phyloP scores from a whole-genome alignment of 257 asterid genomes.

The Gentiana straminea region DNA sequence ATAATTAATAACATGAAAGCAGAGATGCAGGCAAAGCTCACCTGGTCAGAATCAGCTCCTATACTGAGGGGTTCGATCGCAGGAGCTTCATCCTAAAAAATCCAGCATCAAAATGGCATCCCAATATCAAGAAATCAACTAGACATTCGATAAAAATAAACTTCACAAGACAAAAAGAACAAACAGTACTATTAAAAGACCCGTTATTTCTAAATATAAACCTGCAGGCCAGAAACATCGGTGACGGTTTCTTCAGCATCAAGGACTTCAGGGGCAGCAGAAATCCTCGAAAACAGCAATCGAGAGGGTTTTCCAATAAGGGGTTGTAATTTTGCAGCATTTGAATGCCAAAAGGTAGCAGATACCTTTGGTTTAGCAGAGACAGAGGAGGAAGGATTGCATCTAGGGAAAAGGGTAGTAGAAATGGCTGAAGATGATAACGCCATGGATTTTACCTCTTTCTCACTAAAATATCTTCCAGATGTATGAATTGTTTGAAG shows the following conservation, averaged over 20 bases:
- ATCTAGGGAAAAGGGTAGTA: slow-evolving; percentile 29
- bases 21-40: slow-evolving; percentile 2
- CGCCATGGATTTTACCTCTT: slow-evolving; percentile 27
- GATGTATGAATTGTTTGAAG: not conserved
- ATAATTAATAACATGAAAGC: not conserved
- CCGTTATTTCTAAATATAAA: slow-evolving; percentile 1
- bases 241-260: slow-evolving; percentile 25
- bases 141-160: not conserved
- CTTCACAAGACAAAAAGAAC: not conserved
- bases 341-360: slow-evolving; percentile 27
- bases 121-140: not conserved
- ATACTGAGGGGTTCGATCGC: slow-evolving; percentile 7
- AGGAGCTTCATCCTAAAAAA: slow-evolving; percentile 16
- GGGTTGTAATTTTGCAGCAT: slow-evolving; percentile 21
- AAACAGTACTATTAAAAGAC: not conserved
- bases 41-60: slow-evolving; percentile 19
- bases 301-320: slow-evolving; percentile 28
- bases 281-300: slow-evolving; percentile 26
- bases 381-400: slow-evolving; percentile 33
- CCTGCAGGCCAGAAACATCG: slow-evolving; percentile 32
- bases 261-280: slow-evolving; percentile 58
- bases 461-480: not conserved
- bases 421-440: slow-evolving; percentile 36
- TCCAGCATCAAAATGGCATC: not conserved
- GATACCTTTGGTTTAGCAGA: slow-evolving; percentile 33